Evolutionary conservation across 768 basidiomycete genomes (phyloP).

Genomic region (Lentinus tigrinus): DNA sequence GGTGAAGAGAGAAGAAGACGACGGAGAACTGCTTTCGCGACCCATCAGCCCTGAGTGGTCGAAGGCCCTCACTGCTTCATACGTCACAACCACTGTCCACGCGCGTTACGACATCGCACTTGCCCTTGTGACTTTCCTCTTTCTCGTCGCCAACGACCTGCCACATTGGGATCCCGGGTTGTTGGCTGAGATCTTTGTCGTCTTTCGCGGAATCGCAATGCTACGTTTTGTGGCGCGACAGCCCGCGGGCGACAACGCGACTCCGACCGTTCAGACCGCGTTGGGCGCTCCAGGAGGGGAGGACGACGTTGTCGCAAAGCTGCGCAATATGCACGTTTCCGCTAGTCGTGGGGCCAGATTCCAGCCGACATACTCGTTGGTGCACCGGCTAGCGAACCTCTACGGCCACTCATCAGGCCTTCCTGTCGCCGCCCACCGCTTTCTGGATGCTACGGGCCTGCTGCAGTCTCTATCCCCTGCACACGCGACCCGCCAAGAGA

Average conservation of each 20-base stretch:
- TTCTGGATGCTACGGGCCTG: conserved; percentile 65
- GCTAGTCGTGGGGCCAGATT: conserved; percentile 32
- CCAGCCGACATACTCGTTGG: conserved; percentile 56
- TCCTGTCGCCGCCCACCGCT: conserved; percentile 64
- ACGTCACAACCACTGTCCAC: conserved; percentile 58
- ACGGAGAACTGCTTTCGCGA: conserved; percentile 48
- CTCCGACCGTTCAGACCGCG: conserved; percentile 30
- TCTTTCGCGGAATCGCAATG: conserved; percentile 77
- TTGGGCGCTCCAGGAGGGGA: conserved; percentile 36
- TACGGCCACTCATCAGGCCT: conserved; percentile 48
- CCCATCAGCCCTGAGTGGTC: conserved; percentile 61
- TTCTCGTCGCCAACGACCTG: conserved; percentile 69
- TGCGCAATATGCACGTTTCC: conserved; percentile 71
- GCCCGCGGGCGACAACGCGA: conserved; percentile 45
- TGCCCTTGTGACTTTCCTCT: conserved; percentile 61
- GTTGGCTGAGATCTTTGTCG: conserved; percentile 72
- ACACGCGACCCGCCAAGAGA: conserved; percentile 65
- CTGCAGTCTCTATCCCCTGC: conserved; percentile 70
- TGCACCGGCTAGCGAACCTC: conserved; percentile 61
- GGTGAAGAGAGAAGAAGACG: conserved; percentile 77
- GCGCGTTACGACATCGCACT: conserved; percentile 77
- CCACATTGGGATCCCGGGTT: conserved; percentile 61
- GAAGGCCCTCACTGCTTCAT: conserved; percentile 60
- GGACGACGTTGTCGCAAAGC: conserved; percentile 61
- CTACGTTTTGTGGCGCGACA: conserved; percentile 60